These are phyloP conservation scores for Friedmanniomyces simplex DNA, from an alignment of 495 filamentous ascomycete species.

Conservation along the genomic window DNA sequence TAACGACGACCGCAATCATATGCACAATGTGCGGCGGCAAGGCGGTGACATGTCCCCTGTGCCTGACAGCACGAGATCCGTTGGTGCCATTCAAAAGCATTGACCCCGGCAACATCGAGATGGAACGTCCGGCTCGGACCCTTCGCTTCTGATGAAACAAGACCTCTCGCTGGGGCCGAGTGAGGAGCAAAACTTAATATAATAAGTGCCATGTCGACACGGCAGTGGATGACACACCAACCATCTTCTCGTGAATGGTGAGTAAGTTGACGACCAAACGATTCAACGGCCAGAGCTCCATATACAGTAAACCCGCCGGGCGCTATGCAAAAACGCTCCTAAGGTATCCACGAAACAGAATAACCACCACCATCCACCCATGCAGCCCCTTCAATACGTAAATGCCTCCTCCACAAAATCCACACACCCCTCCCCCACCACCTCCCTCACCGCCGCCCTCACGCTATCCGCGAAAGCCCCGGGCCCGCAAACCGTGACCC, in stretches of 20 bases:
- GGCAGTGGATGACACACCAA: too few species aligned
- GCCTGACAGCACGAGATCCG: neutral
- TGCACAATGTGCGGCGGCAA: neutral
- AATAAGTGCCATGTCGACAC: too few species aligned
- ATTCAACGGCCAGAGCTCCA: neutral
- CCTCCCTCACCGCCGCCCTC: slow-evolving; percentile 54
- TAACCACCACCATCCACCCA: neutral
- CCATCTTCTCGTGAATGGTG: too few species aligned
- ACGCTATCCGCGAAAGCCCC: slow-evolving; percentile 87
- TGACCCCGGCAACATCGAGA: neutral
- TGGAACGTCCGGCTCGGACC: too few species aligned
- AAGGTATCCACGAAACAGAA: neutral
- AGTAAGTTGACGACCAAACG: too few species aligned
- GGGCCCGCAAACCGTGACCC: slow-evolving; percentile 81
- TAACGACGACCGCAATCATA: neutral
- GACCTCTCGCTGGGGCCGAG: too few species aligned
- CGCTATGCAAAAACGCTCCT: slow-evolving; percentile 4
- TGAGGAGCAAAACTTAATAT: too few species aligned
- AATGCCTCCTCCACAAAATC: slow-evolving; percentile 96
- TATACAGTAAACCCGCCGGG: neutral
- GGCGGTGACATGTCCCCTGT: neutral
- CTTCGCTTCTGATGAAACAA: too few species aligned
- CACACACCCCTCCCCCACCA: slow-evolving; percentile 54
- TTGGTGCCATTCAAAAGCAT: neutral
- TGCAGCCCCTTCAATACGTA: slow-evolving; percentile 39